These are phyloP conservation scores for Trichoderma sp. DNA, from an alignment of 2,329 filamentous ascomycete species.

Conservation along the genomic window DNA sequence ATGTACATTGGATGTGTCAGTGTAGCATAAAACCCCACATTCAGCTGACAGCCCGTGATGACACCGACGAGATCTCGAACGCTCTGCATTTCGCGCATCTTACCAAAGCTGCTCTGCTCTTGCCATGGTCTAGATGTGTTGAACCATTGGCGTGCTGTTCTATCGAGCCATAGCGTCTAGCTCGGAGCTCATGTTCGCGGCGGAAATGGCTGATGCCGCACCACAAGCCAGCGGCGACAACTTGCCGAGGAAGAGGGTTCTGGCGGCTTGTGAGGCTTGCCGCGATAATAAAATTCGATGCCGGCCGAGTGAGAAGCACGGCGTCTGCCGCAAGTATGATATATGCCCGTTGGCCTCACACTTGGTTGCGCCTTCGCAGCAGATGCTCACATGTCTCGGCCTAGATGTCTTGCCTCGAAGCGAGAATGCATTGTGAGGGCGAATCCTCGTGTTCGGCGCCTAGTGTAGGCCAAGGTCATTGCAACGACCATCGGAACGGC, in stretches of 20 bases:
- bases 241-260: constrained; percentile 32
- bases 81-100: no score
- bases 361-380: not conserved
- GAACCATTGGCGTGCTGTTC: no score
- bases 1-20: no score
- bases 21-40: no score
- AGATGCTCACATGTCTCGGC: not conserved
- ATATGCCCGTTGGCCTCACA: not conserved
- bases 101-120: no score
- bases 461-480: not conserved
- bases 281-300: constrained; percentile 58
- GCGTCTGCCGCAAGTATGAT: constrained; percentile 55
- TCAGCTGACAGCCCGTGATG: no score
- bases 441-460: constrained; percentile 52
- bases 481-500: not conserved
- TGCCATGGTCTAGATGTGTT: no score
- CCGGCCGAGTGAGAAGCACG: constrained; percentile 49
- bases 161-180: no score
- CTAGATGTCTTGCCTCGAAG: constrained; percentile 56
- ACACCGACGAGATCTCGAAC: no score
- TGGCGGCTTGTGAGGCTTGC: constrained; percentile 58
- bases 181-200: no score
- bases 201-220: not conserved
- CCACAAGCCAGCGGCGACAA: not conserved
- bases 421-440: constrained; percentile 57